Evolutionary conservation across 768 basidiomycete species (phyloP).

Genomic region (Termitomyces sp.): DNA sequence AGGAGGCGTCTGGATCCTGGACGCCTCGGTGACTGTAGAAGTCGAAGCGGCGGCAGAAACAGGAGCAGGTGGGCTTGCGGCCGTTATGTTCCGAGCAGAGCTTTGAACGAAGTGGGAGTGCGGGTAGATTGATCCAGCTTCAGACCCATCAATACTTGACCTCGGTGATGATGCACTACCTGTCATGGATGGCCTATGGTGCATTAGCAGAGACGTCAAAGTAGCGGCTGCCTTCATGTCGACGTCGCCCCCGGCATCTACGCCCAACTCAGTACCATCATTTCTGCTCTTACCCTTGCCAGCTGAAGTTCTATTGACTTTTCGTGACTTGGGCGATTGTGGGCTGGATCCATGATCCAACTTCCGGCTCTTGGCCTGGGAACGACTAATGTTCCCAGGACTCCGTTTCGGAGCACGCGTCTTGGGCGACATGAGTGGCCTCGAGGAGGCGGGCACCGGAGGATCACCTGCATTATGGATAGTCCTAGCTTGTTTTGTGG

Average conservation of each 20-base stretch:
- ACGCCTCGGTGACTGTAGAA: conserved; percentile 25
- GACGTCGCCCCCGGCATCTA: conserved; percentile 51
- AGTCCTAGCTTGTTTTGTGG: conserved; percentile 73
- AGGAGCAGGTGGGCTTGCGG: conserved; percentile 34
- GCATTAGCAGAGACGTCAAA: conserved; percentile 66
- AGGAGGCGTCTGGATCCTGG: conserved; percentile 37
- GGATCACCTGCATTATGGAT: conserved; percentile 72
- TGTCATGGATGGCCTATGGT: conserved; percentile 58
- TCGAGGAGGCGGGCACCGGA: conserved; percentile 53
- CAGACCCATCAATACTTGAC: conserved; percentile 69
- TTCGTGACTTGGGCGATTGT: conserved; percentile 38
- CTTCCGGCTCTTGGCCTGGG: conserved; percentile 37
- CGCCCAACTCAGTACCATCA: conserved; percentile 16
- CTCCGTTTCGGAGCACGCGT: conserved; percentile 39
- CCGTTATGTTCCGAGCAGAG: conserved; percentile 51
- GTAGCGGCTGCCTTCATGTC: conserved; percentile 86
- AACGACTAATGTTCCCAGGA: conserved; percentile 45
- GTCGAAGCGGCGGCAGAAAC: conserved; percentile 37
- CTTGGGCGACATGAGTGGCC: conserved; percentile 42
- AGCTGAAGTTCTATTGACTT: conserved; percentile 33
- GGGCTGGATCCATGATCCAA: conserved; percentile 27
- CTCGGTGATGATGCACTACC: conserved; percentile 65
- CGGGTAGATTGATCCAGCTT: conserved; percentile 58
- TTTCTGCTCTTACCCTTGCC: conserved; percentile 38
- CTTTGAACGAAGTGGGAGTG: conserved; percentile 66